These are phyloP conservation scores for Flaveria ramosissima DNA, from an alignment of 129 eudicot species.

Conservation along the genomic window DNA sequence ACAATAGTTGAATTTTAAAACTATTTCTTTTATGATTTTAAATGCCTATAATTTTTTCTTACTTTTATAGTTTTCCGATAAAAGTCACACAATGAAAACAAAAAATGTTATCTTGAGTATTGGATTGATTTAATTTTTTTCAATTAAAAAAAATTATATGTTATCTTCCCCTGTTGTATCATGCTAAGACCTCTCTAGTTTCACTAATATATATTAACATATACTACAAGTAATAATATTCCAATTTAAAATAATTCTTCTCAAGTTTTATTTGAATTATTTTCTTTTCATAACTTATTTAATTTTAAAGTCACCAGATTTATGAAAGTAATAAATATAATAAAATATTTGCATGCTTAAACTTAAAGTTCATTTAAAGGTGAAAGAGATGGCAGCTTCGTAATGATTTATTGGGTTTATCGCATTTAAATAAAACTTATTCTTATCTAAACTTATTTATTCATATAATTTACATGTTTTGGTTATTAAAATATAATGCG, in stretches of 20 bases:
- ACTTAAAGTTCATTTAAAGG: slow-evolving; percentile 23
- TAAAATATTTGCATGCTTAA: slow-evolving; percentile 39
- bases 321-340: slow-evolving; percentile 28
- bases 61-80: too few species aligned
- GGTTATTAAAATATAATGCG: neutral
- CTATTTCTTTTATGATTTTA: too few species aligned
- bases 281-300: neutral
- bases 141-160: too few species aligned
- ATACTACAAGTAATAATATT: too few species aligned
- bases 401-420: slow-evolving; percentile 41
- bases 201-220: too few species aligned
- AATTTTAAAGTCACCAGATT: neutral
- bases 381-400: slow-evolving; percentile 31
- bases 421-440: slow-evolving; percentile 26
- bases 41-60: too few species aligned
- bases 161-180: too few species aligned
- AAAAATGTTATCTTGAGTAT: too few species aligned
- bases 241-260: neutral
- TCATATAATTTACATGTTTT: neutral
- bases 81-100: too few species aligned
- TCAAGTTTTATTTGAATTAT: neutral
- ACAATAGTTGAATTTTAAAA: too few species aligned
- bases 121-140: too few species aligned
- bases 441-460: slow-evolving; percentile 28
- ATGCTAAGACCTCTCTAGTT: too few species aligned